Evolutionary conservation across 225 moss, liverwort and hornwort genomes (phyloP).

Genomic region (Asterella californica): DNA sequence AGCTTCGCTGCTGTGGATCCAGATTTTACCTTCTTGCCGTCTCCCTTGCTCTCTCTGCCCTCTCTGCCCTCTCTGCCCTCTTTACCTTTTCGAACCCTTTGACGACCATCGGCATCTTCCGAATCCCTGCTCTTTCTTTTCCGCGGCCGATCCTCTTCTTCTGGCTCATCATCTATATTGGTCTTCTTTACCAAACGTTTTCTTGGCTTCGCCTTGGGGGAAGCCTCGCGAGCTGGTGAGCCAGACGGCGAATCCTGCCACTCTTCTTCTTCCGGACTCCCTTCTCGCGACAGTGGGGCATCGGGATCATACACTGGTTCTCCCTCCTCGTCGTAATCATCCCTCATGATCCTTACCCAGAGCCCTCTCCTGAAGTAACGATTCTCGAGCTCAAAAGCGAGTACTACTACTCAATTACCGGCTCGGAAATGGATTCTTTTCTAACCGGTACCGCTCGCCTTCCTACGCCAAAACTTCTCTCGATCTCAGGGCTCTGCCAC

Average conservation of each 20-base stretch:
- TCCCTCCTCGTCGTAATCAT: constrained; percentile 47
- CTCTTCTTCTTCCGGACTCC: constrained; percentile 34
- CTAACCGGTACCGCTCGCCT: not conserved
- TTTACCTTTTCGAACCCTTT: constrained; percentile 33
- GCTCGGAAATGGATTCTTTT: not conserved
- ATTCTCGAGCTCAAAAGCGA: not conserved
- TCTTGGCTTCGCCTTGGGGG: constrained; percentile 48
- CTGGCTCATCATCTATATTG: constrained; percentile 32
- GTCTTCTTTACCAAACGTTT: constrained; percentile 72
- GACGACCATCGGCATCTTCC: constrained; percentile 36
- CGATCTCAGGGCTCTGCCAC: not conserved
- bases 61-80: constrained; percentile 49
- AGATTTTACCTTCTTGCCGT: constrained; percentile 32
- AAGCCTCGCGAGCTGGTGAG: constrained; percentile 34
- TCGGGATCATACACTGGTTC: constrained; percentile 48
- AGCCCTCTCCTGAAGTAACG: not conserved
- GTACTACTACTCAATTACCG: not conserved
- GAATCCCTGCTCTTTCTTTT: constrained; percentile 48
- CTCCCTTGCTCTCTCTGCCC: no score
- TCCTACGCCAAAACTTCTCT: not conserved
- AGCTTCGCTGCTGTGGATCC: constrained; percentile 33
- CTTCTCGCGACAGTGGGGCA: constrained; percentile 27
- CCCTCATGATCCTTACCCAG: constrained; percentile 19
- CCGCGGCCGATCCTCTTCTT: constrained; percentile 34
- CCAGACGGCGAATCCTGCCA: constrained; percentile 38